These are phyloP conservation scores for Wallacemonas sp. DNA, from an alignment of 208 protist genomes.

Conservation along the genomic window DNA sequence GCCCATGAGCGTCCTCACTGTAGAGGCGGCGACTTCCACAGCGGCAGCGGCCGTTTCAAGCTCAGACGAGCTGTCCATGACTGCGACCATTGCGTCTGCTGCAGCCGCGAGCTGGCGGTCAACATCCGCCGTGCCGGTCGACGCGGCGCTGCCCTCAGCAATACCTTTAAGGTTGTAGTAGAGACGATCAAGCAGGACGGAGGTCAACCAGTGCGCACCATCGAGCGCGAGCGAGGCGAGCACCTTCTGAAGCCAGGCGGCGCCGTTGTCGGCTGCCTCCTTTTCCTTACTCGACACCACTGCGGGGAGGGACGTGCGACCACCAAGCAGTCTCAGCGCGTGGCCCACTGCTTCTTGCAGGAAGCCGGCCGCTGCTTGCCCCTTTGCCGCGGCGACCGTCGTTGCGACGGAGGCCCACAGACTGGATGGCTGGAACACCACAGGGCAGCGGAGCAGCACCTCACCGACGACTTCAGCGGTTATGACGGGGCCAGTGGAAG, in stretches of 20 bases:
- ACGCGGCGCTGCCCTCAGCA: not conserved
- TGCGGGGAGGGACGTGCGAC: no score
- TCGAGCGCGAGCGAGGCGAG: slow-evolving; percentile 27
- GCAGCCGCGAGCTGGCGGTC: not conserved
- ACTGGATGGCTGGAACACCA: not conserved
- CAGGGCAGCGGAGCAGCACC: slow-evolving; percentile 24
- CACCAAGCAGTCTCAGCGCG: slow-evolving; percentile 20
- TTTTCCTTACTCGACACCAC: no score
- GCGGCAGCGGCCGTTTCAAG: slow-evolving; percentile 17
- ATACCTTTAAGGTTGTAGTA: slow-evolving; percentile 5
- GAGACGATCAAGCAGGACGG: slow-evolving; percentile 16
- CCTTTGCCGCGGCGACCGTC: not conserved
- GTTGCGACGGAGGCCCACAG: not conserved
- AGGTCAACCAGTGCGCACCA: slow-evolving; percentile 28
- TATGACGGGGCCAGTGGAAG: slow-evolving; percentile 8
- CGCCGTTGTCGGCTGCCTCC: not conserved
- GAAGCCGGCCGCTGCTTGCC: slow-evolving; percentile 1
- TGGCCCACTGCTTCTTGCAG: slow-evolving; percentile 14
- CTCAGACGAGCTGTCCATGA: slow-evolving; percentile 2
- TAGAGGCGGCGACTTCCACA: slow-evolving; percentile 24
- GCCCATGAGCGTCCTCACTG: slow-evolving; percentile 14
- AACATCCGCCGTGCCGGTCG: not conserved
- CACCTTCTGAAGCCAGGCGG: slow-evolving; percentile 10
- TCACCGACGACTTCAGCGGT: slow-evolving; percentile 15
- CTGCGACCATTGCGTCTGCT: not conserved